Conservation (phyloP, 2,329 filamentous ascomycete species). For the Gnomoniopsis smithogilvyi region DNA sequence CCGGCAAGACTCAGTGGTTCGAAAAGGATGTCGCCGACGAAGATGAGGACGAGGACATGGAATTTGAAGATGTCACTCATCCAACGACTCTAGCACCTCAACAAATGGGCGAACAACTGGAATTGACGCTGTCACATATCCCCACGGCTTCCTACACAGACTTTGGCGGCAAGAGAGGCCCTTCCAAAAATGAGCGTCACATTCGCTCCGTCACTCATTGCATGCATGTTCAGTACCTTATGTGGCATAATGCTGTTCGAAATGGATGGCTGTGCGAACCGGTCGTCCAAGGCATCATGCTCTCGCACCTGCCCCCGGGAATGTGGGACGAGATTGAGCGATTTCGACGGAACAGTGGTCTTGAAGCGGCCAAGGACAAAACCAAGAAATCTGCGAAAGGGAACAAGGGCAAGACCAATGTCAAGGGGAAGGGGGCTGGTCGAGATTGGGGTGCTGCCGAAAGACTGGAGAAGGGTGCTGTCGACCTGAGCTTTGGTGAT, state of each 20-base stretch:
- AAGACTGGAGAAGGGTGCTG: constrained; percentile 63
- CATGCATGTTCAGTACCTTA: constrained; percentile 80
- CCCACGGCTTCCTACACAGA: constrained; percentile 53
- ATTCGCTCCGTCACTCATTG: constrained; percentile 79
- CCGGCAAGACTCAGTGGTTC: constrained; percentile 34
- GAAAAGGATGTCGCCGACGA: constrained; percentile 36
- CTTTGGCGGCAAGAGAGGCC: constrained; percentile 72
- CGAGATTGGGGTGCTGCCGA: constrained; percentile 75
- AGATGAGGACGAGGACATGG: constrained; percentile 60
- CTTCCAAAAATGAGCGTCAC: constrained; percentile 77
- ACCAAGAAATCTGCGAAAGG: constrained; percentile 33
- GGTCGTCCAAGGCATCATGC: constrained; percentile 70
- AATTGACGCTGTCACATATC: constrained; percentile 61
- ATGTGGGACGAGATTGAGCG: constrained; percentile 71
- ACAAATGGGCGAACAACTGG: constrained; percentile 54
- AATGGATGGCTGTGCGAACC: constrained; percentile 82
- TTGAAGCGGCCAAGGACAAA: constrained; percentile 33
- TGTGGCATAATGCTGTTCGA: constrained; percentile 85
- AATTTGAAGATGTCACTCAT: constrained; percentile 56
- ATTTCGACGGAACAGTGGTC: constrained; percentile 67
- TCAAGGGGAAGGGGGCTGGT: constrained; percentile 36
- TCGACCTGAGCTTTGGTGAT: constrained; percentile 80
- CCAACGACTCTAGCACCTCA: constrained; percentile 32
- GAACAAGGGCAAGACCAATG: constrained; percentile 29
- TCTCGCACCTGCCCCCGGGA: constrained; percentile 67